phyloP scores from a whole-genome alignment of 202 grass and related monocot species.

The Digitaria exilis region DNA sequence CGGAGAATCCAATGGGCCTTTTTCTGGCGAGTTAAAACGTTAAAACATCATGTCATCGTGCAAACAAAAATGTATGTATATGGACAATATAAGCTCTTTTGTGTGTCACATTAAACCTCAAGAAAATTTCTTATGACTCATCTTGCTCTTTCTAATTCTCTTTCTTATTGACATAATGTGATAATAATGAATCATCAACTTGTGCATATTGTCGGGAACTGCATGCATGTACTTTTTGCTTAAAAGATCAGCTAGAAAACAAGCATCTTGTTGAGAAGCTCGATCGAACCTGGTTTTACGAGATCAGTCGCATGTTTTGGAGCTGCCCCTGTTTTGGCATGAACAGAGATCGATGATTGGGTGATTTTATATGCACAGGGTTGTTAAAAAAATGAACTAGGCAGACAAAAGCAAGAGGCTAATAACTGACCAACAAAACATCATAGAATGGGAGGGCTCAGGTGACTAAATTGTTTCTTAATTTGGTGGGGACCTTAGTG shows the following conservation, averaged over 20 bases:
- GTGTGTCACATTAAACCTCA: no score
- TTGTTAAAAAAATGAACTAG: background rate
- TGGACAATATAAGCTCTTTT: background rate
- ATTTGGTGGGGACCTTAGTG: background rate
- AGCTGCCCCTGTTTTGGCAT: slow-evolving; percentile 31
- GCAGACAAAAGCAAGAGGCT: background rate
- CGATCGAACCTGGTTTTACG: slow-evolving; percentile 13
- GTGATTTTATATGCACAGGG: background rate
- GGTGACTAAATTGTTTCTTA: background rate
- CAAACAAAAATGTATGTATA: background rate
- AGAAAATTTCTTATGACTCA: background rate
- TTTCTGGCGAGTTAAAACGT: background rate
- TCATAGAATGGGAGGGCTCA: background rate
- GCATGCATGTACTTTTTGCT: background rate
- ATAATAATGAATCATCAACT: background rate
- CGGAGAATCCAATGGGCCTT: background rate
- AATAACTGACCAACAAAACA: no score
- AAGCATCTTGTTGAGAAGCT: background rate
- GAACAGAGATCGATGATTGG: background rate
- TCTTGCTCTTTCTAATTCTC: background rate
- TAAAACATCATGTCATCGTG: background rate
- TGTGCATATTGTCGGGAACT: background rate
- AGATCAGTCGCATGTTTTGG: slow-evolving; percentile 16
- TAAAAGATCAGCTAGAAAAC: background rate
- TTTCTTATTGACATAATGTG: background rate